phyloP scores from a whole-genome alignment of 805 yeast species.

The Saccharomycopsis selenospora region DNA sequence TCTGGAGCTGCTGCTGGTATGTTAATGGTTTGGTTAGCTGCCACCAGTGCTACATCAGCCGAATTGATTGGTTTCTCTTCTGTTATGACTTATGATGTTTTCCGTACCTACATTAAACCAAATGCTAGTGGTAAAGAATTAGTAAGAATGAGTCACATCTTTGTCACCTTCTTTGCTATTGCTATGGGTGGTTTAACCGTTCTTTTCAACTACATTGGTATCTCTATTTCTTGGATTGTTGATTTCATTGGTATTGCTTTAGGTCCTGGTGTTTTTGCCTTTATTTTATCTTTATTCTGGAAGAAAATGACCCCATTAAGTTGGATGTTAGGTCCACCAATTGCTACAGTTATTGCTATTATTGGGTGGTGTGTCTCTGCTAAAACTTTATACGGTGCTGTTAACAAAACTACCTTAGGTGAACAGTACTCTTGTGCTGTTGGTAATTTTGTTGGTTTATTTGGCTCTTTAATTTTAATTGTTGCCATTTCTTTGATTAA shows the following conservation, averaged over 20 bases:
- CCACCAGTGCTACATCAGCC: constrained; percentile 35
- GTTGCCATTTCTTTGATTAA: constrained; percentile 22
- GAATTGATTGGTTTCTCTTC: constrained; percentile 36
- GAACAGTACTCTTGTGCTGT: constrained; percentile 36
- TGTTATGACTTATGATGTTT: constrained; percentile 39
- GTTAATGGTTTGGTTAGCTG: constrained; percentile 36
- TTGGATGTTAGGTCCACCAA: constrained; percentile 32
- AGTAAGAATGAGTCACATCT: constrained; percentile 35
- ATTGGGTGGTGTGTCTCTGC: constrained; percentile 34
- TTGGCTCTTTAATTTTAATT: constrained; percentile 31
- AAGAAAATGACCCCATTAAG: constrained; percentile 31
- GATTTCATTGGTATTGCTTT: constrained; percentile 36
- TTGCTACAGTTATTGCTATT: constrained; percentile 32
- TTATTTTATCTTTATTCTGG: constrained; percentile 33
- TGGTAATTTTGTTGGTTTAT: constrained; percentile 34
- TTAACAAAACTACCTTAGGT: constrained; percentile 30
- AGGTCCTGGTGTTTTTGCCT: constrained; percentile 35
- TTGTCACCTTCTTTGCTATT: constrained; percentile 35
- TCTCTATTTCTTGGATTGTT: constrained; percentile 33
- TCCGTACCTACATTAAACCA: constrained; percentile 37
- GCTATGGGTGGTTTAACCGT: constrained; percentile 35
- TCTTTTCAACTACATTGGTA: constrained; percentile 31
- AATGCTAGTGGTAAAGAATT: constrained; percentile 36
- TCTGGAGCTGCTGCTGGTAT: constrained; percentile 37
- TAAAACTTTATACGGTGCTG: constrained; percentile 31